Percentiles rank a stretch among this genome's conserved stretches.
phyloP scores from a whole-genome alignment of 352 stramenopile species.

The Pythium rhizo-oryzae region DNA sequence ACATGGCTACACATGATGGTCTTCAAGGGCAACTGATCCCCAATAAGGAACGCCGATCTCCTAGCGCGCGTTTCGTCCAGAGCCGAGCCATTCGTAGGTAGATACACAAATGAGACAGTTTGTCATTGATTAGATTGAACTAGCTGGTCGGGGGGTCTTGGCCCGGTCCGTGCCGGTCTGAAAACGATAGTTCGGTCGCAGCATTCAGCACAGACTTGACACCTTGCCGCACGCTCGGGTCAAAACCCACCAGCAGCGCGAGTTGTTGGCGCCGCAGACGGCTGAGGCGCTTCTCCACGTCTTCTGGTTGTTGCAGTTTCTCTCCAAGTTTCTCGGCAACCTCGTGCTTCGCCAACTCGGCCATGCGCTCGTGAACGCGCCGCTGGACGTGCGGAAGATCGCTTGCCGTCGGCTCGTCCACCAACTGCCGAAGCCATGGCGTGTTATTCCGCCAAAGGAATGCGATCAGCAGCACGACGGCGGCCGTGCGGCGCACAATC shows the following conservation, averaged over 20 bases:
- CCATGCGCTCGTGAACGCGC: slow-evolving; percentile 12
- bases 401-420: not conserved
- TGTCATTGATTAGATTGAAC: no score
- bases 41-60: no score
- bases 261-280: not conserved
- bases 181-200: no score
- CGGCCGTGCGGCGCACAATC: slow-evolving; percentile 33
- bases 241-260: not conserved
- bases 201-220: not conserved
- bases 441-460: slow-evolving; percentile 19
- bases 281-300: not conserved
- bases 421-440: not conserved
- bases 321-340: not conserved
- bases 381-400: slow-evolving; percentile 6
- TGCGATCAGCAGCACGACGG: slow-evolving; percentile 40
- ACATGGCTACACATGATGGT: no score
- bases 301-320: not conserved
- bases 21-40: no score
- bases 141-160: no score
- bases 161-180: no score
- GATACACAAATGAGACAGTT: no score
- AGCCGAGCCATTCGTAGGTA: no score
- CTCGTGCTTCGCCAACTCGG: not conserved
- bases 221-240: not conserved
- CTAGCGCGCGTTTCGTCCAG: no score